Conservation (phyloP, 164 flowering plant species). For the Protea cynaroides region DNA sequence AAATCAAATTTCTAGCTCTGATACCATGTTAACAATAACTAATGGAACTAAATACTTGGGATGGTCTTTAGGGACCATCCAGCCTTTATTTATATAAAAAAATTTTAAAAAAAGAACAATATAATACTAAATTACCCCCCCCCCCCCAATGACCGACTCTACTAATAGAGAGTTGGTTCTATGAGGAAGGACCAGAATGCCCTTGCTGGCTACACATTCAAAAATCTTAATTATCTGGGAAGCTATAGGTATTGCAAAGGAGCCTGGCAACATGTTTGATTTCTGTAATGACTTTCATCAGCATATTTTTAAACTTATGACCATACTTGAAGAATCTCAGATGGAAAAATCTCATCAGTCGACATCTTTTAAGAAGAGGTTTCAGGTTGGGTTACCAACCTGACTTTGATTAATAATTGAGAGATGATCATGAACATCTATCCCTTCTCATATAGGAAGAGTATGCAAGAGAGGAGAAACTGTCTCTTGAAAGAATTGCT, state of each 20-base stretch:
- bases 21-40: no score
- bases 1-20: no score
- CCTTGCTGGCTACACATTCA: not conserved
- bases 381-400: conserved; percentile 36
- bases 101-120: no score
- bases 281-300: conserved; percentile 44
- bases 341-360: conserved; percentile 32
- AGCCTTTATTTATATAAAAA: no score
- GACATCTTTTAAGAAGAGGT: conserved; percentile 43
- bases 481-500: conserved; percentile 59
- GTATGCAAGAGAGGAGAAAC: conserved; percentile 63
- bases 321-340: conserved; percentile 41
- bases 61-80: no score
- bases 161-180: no score
- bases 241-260: conserved; percentile 46
- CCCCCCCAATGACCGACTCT: no score
- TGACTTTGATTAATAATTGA: not conserved
- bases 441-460: conserved; percentile 49
- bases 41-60: no score
- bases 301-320: conserved; percentile 42
- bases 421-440: conserved; percentile 4
- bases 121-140: no score
- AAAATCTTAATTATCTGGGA: not conserved
- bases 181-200: no score
- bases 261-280: conserved; percentile 50